Conservation (phyloP, 805 yeast species). For the Spathaspora girioi region DNA sequence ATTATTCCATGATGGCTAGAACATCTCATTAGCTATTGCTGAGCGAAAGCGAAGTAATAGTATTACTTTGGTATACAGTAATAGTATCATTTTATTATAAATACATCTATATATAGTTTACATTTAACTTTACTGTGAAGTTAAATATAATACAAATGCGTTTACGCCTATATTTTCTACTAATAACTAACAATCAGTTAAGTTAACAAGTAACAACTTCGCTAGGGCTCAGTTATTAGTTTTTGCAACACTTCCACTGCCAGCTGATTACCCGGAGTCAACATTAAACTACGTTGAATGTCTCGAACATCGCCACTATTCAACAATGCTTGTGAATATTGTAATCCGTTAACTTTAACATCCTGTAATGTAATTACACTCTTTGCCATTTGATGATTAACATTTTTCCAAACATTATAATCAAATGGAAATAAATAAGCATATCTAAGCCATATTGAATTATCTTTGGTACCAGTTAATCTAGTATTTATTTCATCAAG, state of each 20-base stretch:
- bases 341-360: constrained; percentile 46
- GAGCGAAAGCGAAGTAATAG: neutral
- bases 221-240: too few relatives aligned
- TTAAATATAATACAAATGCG: too few relatives aligned
- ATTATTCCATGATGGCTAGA: constrained; percentile 35
- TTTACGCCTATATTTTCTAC: too few relatives aligned
- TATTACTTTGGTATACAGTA: too few relatives aligned
- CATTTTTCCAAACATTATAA: constrained; percentile 62
- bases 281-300: constrained; percentile 64
- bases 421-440: constrained; percentile 76
- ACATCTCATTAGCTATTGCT: constrained; percentile 6
- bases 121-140: too few relatives aligned
- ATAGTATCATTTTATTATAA: too few relatives aligned
- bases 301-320: constrained; percentile 47
- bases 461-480: constrained; percentile 20
- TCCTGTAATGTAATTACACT: constrained; percentile 52
- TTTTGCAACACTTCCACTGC: constrained; percentile 9
- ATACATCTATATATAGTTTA: too few relatives aligned
- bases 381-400: constrained; percentile 54
- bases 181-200: too few relatives aligned
- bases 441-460: constrained; percentile 56
- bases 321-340: constrained; percentile 50
- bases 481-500: constrained; percentile 48
- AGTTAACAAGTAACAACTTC: neutral
- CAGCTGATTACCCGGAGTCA: constrained; percentile 44